Conservation (phyloP, 75 land plant genomes). For the Gnetum montanum region DNA sequence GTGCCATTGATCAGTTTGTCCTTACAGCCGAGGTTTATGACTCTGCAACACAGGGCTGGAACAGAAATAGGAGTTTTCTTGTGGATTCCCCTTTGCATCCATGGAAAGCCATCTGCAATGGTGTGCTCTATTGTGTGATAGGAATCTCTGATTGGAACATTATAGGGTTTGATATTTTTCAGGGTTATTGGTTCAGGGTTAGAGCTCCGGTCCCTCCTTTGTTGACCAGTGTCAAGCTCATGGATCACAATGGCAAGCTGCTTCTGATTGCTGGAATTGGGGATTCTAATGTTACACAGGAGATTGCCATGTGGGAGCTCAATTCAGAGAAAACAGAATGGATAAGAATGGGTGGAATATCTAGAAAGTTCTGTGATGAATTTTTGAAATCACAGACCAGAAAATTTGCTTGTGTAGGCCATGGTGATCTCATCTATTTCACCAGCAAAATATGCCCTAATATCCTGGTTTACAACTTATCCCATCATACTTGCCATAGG, state of each 20-base stretch:
- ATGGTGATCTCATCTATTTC: conserved; percentile 14
- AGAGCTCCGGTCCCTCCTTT: conserved; percentile 4
- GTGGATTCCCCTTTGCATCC: conserved; percentile 11
- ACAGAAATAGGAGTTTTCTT: conserved; percentile 8
- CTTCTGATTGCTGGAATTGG: conserved; percentile 13
- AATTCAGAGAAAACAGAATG: conserved; percentile 2
- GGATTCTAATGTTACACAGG: neutral
- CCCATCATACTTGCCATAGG: conserved; percentile 8
- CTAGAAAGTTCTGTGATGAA: conserved; percentile 7
- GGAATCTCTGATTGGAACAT: conserved; percentile 4
- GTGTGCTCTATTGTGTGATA: conserved; percentile 9
- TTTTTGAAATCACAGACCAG: conserved; percentile 10
- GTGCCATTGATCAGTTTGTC: conserved; percentile 9
- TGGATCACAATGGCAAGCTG: conserved; percentile 11
- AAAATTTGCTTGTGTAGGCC: conserved; percentile 16
- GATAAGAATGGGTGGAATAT: conserved; percentile 9
- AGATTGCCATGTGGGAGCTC: conserved; percentile 16
- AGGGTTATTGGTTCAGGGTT: conserved; percentile 7
- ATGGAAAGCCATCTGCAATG: conserved; percentile 8
- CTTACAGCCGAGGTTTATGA: conserved; percentile 15
- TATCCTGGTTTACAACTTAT: conserved; percentile 8
- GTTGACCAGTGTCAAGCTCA: conserved; percentile 10
- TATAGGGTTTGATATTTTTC: conserved; percentile 4
- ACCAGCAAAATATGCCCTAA: conserved; percentile 12
- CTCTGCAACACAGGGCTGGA: conserved; percentile 7